Percentiles rank a stretch among this genome's conserved stretches.
phyloP scores from a whole-genome alignment of 2,329 filamentous ascomycete species.

The Aspergillus nomiae region DNA sequence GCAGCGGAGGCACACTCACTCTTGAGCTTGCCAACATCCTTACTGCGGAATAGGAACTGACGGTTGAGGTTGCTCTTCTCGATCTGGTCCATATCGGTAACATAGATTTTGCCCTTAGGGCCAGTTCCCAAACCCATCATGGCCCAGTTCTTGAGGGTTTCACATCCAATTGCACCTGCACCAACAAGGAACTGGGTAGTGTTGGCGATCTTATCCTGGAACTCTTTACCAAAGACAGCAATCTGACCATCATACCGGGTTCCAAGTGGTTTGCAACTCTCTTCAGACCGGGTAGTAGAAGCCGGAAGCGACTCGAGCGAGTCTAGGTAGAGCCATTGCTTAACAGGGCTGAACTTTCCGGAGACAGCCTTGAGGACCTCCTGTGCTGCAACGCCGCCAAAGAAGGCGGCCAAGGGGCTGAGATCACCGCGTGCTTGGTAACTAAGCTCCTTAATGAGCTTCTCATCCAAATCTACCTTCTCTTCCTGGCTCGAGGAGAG shows the following conservation, averaged over 20 bases:
- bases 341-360: slow-evolving; percentile 94
- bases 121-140: slow-evolving; percentile 95
- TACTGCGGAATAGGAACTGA: slow-evolving; percentile 91
- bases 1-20: slow-evolving; percentile 88
- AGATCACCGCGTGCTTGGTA: slow-evolving; percentile 93
- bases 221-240: slow-evolving; percentile 90
- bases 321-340: slow-evolving; percentile 97
- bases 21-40: slow-evolving; percentile 95
- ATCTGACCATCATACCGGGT: slow-evolving; percentile 96
- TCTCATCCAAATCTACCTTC: slow-evolving; percentile 84
- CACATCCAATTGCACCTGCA: slow-evolving; percentile 94
- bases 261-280: slow-evolving; percentile 81
- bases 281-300: slow-evolving; percentile 73
- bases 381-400: slow-evolving; percentile 89
- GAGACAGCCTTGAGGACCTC: slow-evolving; percentile 96
- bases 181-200: slow-evolving; percentile 92
- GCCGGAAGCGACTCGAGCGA: slow-evolving; percentile 92
- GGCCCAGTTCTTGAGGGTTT: slow-evolving; percentile 99
- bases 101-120: slow-evolving; percentile 81
- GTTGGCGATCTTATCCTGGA: slow-evolving; percentile 90
- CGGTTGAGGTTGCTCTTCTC: slow-evolving; percentile 98
- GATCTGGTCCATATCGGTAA: slow-evolving; percentile 98
- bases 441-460: slow-evolving; percentile 87
- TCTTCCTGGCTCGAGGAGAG: slow-evolving; percentile 69
- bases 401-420: slow-evolving; percentile 90